Evolutionary conservation across 2,329 filamentous ascomycete genomes (phyloP), one percentile per base, ranked within the genome.

Genomic region (Aureobasidium sp.): DNA sequence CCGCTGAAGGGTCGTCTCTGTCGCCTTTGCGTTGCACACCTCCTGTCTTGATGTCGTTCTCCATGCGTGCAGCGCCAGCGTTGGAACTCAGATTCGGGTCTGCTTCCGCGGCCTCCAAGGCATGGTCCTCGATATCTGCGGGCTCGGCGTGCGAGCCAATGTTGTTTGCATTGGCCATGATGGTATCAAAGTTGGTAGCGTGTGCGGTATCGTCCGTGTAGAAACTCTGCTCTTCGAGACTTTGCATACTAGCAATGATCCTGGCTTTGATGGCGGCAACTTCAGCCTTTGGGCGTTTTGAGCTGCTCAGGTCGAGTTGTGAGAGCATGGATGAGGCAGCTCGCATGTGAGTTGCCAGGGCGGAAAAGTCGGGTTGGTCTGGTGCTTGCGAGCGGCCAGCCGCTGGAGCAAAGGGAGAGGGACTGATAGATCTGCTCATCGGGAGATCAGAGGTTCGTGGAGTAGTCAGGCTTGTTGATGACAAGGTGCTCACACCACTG

Each of bases 241-340:
- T 90, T 71, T 94, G 89, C 90, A 94, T 94, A 71, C 89, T 93
- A 2, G 89, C 89, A 67, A 94, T 94, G 64, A 94, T 94, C 74
- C 90, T 91, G 42, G 88, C 85, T 66, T 90, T 82, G 71, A 94
- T 94, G 8, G 89, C 87, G 19, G 88, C 89, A 4, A 94, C 89
- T 73, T 94, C 89, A 31, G 85, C 84, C 69, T 83, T 88, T 1
- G 89, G 89, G 35, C 89, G 80, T 73, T 93, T 94, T 29, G 88
- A 87, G 64, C 87, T 87, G 23, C 88, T 93, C 1, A 87, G 83
- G 62, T 94, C 89, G 10, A 94, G 79, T 68, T 94, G 89, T 15
- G 89, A 88, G 45, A 94, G 78, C 89, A 94, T 94, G 71, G 92
- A 88, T 15, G 89, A 90, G 4, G 89, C 89, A 4, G 89, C 91